These are phyloP conservation scores for Uncinocarpus reesii DNA, from an alignment of 2,329 filamentous ascomycete species.

Conservation along the genomic window DNA sequence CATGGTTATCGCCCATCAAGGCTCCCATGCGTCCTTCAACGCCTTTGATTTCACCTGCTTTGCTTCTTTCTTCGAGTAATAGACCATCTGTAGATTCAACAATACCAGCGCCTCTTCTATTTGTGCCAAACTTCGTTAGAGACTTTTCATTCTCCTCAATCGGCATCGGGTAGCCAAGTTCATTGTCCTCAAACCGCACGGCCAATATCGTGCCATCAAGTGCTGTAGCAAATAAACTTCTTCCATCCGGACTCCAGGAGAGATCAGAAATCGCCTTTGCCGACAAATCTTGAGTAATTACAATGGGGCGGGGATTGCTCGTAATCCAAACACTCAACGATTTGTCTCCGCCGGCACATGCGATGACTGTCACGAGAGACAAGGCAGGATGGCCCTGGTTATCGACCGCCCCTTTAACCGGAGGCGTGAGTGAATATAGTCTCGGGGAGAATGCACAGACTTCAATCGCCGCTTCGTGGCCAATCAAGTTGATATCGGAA, in stretches of 20 bases:
- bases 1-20: conserved; percentile 77
- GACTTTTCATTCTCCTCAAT: conserved; percentile 85
- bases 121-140: conserved; percentile 82
- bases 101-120: conserved; percentile 77
- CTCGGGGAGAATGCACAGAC: conserved; percentile 95
- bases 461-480: conserved; percentile 92
- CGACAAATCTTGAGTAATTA: conserved; percentile 79
- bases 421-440: conserved; percentile 65
- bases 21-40: conserved; percentile 95
- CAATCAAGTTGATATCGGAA: conserved; percentile 92
- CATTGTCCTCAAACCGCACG: conserved; percentile 70
- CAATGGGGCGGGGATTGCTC: conserved; percentile 78
- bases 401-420: conserved; percentile 39
- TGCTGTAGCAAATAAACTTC: conserved; percentile 73
- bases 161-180: conserved; percentile 79
- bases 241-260: conserved; percentile 86
- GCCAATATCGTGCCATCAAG: conserved; percentile 81
- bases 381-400: conserved; percentile 33
- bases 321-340: conserved; percentile 97
- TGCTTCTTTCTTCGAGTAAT: conserved; percentile 79
- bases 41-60: conserved; percentile 76
- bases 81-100: conserved; percentile 86
- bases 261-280: conserved; percentile 90
- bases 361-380: conserved; percentile 75
- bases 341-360: conserved; percentile 93